Evolutionary conservation across 2,329 filamentous ascomycete genomes (phyloP).

Genomic region (Aspergillus caelatus): DNA sequence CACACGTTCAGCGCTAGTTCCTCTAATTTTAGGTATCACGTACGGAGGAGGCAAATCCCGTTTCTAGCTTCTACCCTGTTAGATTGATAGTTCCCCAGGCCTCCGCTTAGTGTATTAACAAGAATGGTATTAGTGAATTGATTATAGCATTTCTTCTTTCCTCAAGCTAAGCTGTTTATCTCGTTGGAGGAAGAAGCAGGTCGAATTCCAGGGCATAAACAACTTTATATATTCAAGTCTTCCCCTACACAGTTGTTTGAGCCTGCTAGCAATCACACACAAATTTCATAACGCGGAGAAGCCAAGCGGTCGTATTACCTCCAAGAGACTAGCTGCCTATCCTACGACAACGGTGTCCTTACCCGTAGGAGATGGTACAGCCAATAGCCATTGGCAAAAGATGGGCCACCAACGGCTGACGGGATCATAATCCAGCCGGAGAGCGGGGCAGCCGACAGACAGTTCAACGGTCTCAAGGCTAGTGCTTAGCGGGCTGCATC

Average conservation of each 20-base stretch:
- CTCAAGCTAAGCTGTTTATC: too few relatives aligned
- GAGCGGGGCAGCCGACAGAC: not conserved
- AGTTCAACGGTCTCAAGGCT: not conserved
- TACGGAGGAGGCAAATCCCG: too few relatives aligned
- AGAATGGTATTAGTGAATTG: not conserved
- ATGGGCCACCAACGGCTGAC: not conserved
- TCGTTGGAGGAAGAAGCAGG: too few relatives aligned
- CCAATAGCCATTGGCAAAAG: too few relatives aligned
- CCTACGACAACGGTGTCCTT: not conserved
- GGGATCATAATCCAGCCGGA: not conserved
- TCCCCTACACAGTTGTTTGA: too few relatives aligned
- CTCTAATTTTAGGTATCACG: not conserved
- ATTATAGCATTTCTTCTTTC: too few relatives aligned
- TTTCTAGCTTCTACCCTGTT: not conserved
- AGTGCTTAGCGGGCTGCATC: not conserved
- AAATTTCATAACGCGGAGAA: not conserved
- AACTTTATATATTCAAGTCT: too few relatives aligned
- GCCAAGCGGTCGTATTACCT: not conserved
- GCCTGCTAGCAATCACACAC: not conserved
- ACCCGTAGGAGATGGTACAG: too few relatives aligned
- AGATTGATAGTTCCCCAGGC: not conserved
- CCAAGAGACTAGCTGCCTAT: not conserved
- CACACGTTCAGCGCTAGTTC: not conserved
- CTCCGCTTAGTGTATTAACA: not conserved
- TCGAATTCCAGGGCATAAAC: too few relatives aligned